Evolutionary conservation across 306 rosid species (phyloP).

Genomic region (Cicer judaicum): DNA sequence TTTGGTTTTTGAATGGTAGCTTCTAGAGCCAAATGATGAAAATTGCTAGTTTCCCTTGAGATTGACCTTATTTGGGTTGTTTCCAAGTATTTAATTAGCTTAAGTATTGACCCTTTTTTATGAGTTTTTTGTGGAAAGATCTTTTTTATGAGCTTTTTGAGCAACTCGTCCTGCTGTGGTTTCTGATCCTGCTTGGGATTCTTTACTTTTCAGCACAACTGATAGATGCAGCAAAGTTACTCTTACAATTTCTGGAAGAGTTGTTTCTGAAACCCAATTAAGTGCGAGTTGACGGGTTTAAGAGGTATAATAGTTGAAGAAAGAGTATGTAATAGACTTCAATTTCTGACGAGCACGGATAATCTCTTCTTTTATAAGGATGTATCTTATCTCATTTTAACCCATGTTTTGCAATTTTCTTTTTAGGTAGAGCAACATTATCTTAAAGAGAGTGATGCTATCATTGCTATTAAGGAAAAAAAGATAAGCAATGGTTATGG

Average conservation of each 20-base stretch:
- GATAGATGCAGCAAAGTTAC: slow-evolving; percentile 74
- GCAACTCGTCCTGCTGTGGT: slow-evolving; percentile 25
- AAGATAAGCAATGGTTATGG: slow-evolving; percentile 57
- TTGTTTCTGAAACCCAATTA: slow-evolving; percentile 78
- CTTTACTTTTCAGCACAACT: slow-evolving; percentile 71
- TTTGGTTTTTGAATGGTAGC: no score
- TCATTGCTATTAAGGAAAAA: neutral
- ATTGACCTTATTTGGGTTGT: neutral
- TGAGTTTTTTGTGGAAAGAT: no score
- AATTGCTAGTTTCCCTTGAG: no score
- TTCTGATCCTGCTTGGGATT: slow-evolving; percentile 36
- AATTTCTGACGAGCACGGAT: slow-evolving; percentile 20
- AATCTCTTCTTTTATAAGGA: slow-evolving; percentile 9
- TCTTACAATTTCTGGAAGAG: slow-evolving; percentile 88
- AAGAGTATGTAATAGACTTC: slow-evolving; percentile 57
- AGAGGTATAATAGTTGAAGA: slow-evolving; percentile 94
- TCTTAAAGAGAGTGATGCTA: slow-evolving; percentile 44
- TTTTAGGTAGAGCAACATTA: slow-evolving; percentile 89
- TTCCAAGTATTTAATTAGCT: no score
- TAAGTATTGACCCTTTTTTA: no score
- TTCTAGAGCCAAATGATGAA: no score
- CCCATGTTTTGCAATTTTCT: slow-evolving; percentile 42
- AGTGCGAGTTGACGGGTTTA: slow-evolving; percentile 80
- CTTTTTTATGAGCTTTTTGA: no score
- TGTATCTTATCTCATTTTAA: slow-evolving; percentile 7